Evolutionary conservation across 441 rosid species (phyloP).

Genomic region (Pelargonium fulgidum): DNA sequence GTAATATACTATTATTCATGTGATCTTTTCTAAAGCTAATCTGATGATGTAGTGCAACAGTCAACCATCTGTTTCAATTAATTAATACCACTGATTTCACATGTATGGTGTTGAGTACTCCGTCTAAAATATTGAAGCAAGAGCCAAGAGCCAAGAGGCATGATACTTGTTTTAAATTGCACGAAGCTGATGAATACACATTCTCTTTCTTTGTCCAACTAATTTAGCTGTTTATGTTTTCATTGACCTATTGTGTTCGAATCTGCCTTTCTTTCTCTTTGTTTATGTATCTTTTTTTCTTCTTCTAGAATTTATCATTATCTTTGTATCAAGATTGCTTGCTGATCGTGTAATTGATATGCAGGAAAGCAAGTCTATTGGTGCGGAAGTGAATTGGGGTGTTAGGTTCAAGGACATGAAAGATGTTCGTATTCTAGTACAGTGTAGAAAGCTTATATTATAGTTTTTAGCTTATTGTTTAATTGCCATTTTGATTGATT

Average conservation of each 20-base stretch:
- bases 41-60: slow-evolving; percentile 1
- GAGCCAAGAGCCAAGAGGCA: too few relatives aligned
- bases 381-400: slow-evolving; percentile 98
- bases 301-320: slow-evolving; percentile 6
- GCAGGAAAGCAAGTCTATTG: slow-evolving; percentile 89
- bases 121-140: neutral
- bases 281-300: neutral
- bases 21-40: slow-evolving; percentile 6
- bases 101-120: neutral
- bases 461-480: slow-evolving; percentile 8
- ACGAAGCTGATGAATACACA: neutral
- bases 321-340: slow-evolving; percentile 11
- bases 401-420: slow-evolving; percentile 73
- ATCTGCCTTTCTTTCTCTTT: slow-evolving; percentile 11
- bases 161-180: neutral
- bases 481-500: slow-evolving; percentile 8
- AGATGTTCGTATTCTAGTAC: slow-evolving; percentile 49
- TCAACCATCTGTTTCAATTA: neutral
- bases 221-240: neutral
- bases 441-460: slow-evolving; percentile 16
- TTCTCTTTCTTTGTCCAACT: neutral
- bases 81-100: neutral
- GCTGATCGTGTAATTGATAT: slow-evolving; percentile 22
- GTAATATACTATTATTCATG: neutral
- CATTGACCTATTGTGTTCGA: slow-evolving; percentile 5